Percentiles rank a stretch among this genome's conserved stretches.
These are phyloP conservation scores for Gyrodon lividus DNA, from an alignment of 768 basidiomycete genomes.

Conservation along the genomic window DNA sequence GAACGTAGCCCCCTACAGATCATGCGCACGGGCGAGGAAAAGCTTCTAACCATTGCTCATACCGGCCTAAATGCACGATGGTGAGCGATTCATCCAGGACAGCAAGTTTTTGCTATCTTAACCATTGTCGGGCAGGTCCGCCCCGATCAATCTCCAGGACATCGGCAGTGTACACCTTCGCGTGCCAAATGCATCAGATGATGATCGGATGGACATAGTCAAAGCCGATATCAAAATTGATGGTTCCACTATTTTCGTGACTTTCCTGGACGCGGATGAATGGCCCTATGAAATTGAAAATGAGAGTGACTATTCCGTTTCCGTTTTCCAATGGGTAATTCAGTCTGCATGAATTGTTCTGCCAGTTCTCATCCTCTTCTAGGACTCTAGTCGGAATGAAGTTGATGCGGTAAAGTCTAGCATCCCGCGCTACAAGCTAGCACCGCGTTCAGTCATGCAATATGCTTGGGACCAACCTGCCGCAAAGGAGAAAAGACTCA, in stretches of 20 bases:
- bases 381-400: constrained; percentile 47
- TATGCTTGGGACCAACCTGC: constrained; percentile 98
- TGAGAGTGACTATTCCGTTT: constrained; percentile 68
- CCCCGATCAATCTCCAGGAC: constrained; percentile 88
- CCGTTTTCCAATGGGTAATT: constrained; percentile 72
- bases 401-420: constrained; percentile 38
- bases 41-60: constrained; percentile 80
- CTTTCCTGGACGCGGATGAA: constrained; percentile 55
- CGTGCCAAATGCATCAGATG: constrained; percentile 43
- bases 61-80: constrained; percentile 84
- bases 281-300: constrained; percentile 96
- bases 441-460: constrained; percentile 49
- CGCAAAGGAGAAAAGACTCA: constrained; percentile 73
- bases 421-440: constrained; percentile 51
- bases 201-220: constrained; percentile 52
- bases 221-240: constrained; percentile 78
- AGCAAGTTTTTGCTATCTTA: neutral
- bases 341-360: neutral
- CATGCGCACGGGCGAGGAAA: constrained; percentile 64
- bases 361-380: constrained; percentile 24
- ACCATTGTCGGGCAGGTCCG: constrained; percentile 58
- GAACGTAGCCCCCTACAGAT: constrained; percentile 68
- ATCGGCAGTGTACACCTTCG: constrained; percentile 83
- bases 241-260: constrained; percentile 88
- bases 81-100: constrained; percentile 40